Percentiles rank a stretch among this genome's conserved stretches.
Evolutionary conservation across 352 stramenopile genomes (phyloP).

Genomic region (Globisporangium takayamanum): DNA sequence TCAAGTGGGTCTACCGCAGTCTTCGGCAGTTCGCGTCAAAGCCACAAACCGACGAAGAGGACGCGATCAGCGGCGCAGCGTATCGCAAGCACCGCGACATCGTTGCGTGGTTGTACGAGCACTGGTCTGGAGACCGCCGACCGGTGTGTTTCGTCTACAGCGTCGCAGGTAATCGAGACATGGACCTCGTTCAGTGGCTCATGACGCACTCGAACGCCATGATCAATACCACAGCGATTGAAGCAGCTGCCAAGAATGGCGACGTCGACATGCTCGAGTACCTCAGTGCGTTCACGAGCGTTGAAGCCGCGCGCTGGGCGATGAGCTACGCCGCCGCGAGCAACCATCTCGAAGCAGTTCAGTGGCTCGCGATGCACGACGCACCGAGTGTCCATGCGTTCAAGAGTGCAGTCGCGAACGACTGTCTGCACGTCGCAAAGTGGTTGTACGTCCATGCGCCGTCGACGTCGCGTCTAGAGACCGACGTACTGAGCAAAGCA

Average conservation of each 20-base stretch:
- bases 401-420: background rate
- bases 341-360: background rate
- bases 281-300: background rate
- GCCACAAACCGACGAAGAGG: background rate
- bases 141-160: background rate
- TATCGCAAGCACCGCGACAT: background rate
- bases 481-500: background rate
- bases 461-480: no score
- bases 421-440: background rate
- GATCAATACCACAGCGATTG: background rate
- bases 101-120: background rate
- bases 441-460: background rate
- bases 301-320: background rate
- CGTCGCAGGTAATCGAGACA: background rate
- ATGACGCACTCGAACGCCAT: background rate
- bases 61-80: background rate
- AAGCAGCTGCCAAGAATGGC: background rate
- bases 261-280: background rate
- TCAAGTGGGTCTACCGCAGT: conserved; percentile 3
- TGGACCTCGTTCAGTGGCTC: background rate
- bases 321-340: background rate
- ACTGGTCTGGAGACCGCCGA: background rate
- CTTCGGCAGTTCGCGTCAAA: background rate
- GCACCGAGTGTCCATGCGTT: background rate
- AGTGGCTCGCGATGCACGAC: background rate